Evolutionary conservation across 2,329 filamentous ascomycete species (phyloP), one percentile per base, ranked within the genome.

Genomic region (Pestalotiopsis sp.): DNA sequence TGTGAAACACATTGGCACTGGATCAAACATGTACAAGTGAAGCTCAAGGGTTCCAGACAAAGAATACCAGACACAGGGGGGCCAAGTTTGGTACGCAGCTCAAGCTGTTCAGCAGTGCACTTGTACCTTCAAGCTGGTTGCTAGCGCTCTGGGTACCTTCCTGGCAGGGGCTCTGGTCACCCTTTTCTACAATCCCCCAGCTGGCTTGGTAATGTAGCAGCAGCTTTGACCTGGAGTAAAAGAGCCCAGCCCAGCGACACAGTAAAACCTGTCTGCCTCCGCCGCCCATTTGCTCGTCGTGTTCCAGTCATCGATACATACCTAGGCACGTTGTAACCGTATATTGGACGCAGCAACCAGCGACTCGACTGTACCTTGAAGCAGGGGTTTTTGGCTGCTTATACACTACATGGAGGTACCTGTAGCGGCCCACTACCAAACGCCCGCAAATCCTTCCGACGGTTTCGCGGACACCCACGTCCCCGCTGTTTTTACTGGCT

Each of bases 401-500:
- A n/a, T 17, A n/a, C 45, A 23, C 13, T 17, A n/a, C 45, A 23
- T 20, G 36, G 9, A 41, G 59, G 27, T 25, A 64, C n/a, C 61
- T 20, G 38, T 62, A 62, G 61, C 61, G 61, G 41, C 27, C 61
- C 61, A 64, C 61, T 64, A 23, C n/a, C 20, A 64, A 64, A 20
- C 39, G 23, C 61, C 45, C 45, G 20, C 14, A 41, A 52, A 23
- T 23, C 38, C 39, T 49, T 52, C 38, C 61, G 61, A 25, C n/a
- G n/a, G 45, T 52, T 52, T 52, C 45, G 45, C 20, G 45, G 23
- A 31, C 52, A 39, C 41, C 64, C 64, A 58, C 64, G 17, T 36
- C 25, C 23, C 55, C 64, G 55, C 64, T 66, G 39, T 59, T 66
- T 66, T 66, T 60, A 66, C 64, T 66, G 64, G 64, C 31, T 66